These are phyloP conservation scores for Miamiensis avidus DNA, from an alignment of 169 alveolate species.

Conservation along the genomic window DNA sequence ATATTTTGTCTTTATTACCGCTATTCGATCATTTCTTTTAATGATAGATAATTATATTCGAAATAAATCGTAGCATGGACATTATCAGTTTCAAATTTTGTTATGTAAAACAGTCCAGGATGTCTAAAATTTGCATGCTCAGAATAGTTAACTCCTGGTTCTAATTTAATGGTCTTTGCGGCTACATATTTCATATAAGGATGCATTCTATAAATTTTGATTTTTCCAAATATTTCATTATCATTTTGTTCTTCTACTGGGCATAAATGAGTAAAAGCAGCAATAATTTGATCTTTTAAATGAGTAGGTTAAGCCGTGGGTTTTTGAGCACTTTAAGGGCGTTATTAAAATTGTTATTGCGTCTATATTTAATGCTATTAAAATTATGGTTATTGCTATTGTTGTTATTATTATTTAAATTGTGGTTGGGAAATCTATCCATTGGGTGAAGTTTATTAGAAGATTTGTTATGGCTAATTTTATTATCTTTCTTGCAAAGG, in stretches of 20 bases:
- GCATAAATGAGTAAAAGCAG: neutral
- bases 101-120: neutral
- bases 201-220: neutral
- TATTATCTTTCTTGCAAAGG: neutral
- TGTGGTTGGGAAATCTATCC: too few relatives aligned
- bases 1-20: neutral
- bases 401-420: neutral
- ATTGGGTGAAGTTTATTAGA: neutral
- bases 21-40: neutral
- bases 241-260: neutral
- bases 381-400: neutral
- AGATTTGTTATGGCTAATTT: neutral
- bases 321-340: neutral
- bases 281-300: neutral
- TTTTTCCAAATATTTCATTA: neutral
- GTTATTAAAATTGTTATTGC: too few relatives aligned
- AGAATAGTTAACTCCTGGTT: neutral
- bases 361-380: too few relatives aligned
- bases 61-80: neutral
- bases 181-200: neutral
- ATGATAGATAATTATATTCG: neutral
- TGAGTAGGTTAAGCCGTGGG: too few relatives aligned
- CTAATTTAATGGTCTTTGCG: neutral
- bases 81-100: neutral
- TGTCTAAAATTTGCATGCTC: neutral